phyloP scores from a whole-genome alignment of 2,329 filamentous ascomycete species.

The Aspergillus novoparasiticus region DNA sequence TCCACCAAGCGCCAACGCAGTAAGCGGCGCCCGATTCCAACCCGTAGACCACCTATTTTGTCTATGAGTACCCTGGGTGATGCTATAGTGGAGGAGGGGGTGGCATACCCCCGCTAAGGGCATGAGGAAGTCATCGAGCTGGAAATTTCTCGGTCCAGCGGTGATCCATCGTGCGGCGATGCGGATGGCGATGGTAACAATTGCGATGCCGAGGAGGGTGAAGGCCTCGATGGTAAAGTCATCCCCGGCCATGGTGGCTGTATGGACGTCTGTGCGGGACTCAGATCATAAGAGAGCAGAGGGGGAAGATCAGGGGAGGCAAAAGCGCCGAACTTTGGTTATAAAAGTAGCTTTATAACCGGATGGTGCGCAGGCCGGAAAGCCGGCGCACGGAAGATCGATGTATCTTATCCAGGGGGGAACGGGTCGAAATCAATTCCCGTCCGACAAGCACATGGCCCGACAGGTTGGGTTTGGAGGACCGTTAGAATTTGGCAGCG shows the following conservation, averaged over 20 bases:
- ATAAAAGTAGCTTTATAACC: neutral
- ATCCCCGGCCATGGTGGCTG: constrained; percentile 16
- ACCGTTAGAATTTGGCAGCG: neutral
- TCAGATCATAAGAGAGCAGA: neutral
- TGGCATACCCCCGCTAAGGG: constrained; percentile 52
- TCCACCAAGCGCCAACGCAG: constrained; percentile 51
- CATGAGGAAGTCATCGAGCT: constrained; percentile 63
- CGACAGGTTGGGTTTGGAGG: neutral
- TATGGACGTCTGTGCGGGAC: neutral
- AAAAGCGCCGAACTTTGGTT: neutral
- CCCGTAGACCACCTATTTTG: constrained; percentile 52
- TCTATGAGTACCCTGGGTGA: neutral
- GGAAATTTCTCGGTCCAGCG: constrained; percentile 55
- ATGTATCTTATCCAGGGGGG: neutral
- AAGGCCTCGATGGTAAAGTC: constrained; percentile 51
- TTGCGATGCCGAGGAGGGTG: constrained; percentile 54
- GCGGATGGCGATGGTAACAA: constrained; percentile 54
- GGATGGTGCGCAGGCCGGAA: too few species aligned
- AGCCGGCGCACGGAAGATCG: neutral
- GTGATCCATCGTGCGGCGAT: constrained; percentile 52
- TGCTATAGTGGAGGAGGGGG: neutral
- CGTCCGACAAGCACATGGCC: neutral
- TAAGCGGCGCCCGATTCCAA: constrained; percentile 55
- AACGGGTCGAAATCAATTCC: neutral
- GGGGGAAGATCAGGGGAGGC: neutral